phyloP scores from a whole-genome alignment of 768 basidiomycete species.

The Phylloporus rhodoxanthus region DNA sequence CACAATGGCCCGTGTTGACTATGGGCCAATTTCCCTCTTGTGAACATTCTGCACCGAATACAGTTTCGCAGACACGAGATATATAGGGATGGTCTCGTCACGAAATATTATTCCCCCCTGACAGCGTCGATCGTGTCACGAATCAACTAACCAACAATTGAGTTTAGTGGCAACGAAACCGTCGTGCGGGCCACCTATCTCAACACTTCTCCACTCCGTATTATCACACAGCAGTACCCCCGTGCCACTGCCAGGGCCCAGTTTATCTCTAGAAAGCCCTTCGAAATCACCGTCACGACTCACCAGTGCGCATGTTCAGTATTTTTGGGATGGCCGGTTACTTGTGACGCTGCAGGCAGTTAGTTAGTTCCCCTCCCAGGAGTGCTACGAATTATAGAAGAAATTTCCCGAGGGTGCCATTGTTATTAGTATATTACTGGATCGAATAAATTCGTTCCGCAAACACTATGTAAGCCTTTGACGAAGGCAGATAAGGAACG shows the following conservation, averaged over 20 bases:
- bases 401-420: constrained; percentile 3
- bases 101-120: background rate
- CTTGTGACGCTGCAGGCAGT: constrained; percentile 1
- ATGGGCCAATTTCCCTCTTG: background rate
- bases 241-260: background rate
- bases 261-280: background rate
- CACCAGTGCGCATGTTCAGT: constrained; percentile 1
- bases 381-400: constrained; percentile 17
- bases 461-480: constrained; percentile 63
- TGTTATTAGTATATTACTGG: constrained; percentile 26
- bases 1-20: background rate
- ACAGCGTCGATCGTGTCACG: background rate
- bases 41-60: background rate
- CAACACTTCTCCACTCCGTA: background rate
- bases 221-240: background rate
- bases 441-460: constrained; percentile 51
- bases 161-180: background rate
- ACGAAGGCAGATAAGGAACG: constrained; percentile 65
- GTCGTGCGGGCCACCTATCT: background rate
- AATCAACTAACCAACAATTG: background rate
- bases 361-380: constrained; percentile 4
- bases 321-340: background rate
- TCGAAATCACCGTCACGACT: background rate
- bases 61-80: background rate
- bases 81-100: background rate